Evolutionary conservation across 2,329 filamentous ascomycete genomes (phyloP).

Genomic region (Coccinonectria pachysandricola): DNA sequence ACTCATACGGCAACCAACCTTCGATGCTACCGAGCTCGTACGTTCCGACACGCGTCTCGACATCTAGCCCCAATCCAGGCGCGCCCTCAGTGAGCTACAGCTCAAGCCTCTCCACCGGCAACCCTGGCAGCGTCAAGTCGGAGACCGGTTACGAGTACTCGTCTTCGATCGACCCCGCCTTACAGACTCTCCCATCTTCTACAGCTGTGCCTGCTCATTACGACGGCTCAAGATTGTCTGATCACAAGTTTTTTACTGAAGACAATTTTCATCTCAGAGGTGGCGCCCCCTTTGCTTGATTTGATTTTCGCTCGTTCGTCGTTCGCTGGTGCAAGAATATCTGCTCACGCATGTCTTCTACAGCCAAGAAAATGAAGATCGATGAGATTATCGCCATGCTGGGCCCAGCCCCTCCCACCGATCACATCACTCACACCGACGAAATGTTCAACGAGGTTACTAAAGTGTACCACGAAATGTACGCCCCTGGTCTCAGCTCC

Average conservation of each 20-base stretch:
- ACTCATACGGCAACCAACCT: slow-evolving; percentile 36
- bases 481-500: slow-evolving; percentile 61
- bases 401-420: slow-evolving; percentile 47
- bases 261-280: slow-evolving; percentile 37
- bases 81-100: slow-evolving; percentile 23
- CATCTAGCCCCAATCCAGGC: slow-evolving; percentile 23
- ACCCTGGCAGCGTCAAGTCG: slow-evolving; percentile 24
- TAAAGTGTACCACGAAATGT: slow-evolving; percentile 63
- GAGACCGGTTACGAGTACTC: slow-evolving; percentile 44
- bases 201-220: no score
- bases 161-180: slow-evolving; percentile 54
- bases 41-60: slow-evolving; percentile 23
- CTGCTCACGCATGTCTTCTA: slow-evolving; percentile 21
- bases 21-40: slow-evolving; percentile 35
- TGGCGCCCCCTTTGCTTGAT: slow-evolving; percentile 33
- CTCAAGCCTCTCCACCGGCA: slow-evolving; percentile 22
- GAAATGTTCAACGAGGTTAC: slow-evolving; percentile 55
- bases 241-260: slow-evolving; percentile 20
- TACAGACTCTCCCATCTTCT: slow-evolving; percentile 38
- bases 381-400: slow-evolving; percentile 59
- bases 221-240: slow-evolving; percentile 16
- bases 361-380: slow-evolving; percentile 51
- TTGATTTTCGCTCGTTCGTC: slow-evolving; percentile 17
- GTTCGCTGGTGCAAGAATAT: slow-evolving; percentile 20
- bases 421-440: slow-evolving; percentile 40